These are phyloP conservation scores for Leucoagaricus sp. DNA, from an alignment of 1,284 basidiomycete genomes.

Conservation along the genomic window DNA sequence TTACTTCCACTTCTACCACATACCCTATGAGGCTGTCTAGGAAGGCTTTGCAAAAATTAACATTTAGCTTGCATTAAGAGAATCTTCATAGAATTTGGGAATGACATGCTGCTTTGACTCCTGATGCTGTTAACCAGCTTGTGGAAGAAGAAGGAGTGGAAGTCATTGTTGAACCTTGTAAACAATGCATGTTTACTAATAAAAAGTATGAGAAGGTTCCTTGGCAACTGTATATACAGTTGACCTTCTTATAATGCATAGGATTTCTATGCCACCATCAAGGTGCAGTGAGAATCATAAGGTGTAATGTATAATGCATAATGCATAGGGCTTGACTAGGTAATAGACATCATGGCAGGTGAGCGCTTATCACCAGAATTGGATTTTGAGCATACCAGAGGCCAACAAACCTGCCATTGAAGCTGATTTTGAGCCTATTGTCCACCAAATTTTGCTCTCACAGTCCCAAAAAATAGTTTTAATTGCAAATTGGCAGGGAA, in stretches of 20 bases:
- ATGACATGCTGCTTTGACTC: constrained; percentile 81
- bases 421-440: no score
- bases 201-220: constrained; percentile 66
- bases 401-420: no score
- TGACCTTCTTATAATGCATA: neutral
- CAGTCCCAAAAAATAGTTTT: no score
- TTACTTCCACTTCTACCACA: neutral
- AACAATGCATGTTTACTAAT: constrained; percentile 71
- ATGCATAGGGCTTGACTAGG: no score
- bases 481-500: no score
- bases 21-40: constrained; percentile 1
- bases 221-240: neutral
- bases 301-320: no score
- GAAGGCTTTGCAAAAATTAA: constrained; percentile 7
- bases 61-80: constrained; percentile 49
- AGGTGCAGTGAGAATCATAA: no score
- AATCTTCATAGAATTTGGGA: constrained; percentile 85
- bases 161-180: constrained; percentile 77
- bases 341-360: no score
- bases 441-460: no score
- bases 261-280: no score
- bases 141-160: constrained; percentile 53
- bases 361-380: no score
- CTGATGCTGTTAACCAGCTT: constrained; percentile 66
- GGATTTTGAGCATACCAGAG: no score